These are phyloP conservation scores for Nakazawaea sp. DNA, from an alignment of 805 yeast genomes.

Conservation along the genomic window DNA sequence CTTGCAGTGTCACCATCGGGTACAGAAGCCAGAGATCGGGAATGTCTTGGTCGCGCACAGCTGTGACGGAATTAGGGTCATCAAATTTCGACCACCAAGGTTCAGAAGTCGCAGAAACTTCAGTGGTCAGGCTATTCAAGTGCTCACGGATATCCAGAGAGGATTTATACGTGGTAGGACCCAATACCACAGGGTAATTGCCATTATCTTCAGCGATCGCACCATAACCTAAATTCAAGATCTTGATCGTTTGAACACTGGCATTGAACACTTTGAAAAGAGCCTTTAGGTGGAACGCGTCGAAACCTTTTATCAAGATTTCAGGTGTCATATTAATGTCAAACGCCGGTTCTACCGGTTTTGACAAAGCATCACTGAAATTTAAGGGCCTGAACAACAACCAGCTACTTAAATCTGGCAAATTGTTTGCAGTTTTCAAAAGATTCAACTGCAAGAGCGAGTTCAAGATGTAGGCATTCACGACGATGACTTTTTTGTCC, in stretches of 20 bases:
- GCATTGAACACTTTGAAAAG: constrained; percentile 21
- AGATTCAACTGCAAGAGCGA: constrained; percentile 24
- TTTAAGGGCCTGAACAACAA: constrained; percentile 21
- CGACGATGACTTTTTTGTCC: constrained; percentile 21
- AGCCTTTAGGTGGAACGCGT: constrained; percentile 14
- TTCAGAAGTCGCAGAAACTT: neutral
- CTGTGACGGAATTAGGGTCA: constrained; percentile 1
- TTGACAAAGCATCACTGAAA: too few relatives aligned
- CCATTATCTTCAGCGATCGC: constrained; percentile 16
- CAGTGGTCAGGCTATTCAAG: neutral
- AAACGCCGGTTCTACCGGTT: constrained; percentile 9
- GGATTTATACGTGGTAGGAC: constrained; percentile 21
- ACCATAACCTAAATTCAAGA: constrained; percentile 35
- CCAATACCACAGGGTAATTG: constrained; percentile 19
- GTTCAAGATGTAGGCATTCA: constrained; percentile 28
- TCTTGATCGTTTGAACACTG: constrained; percentile 23
- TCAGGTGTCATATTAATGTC: constrained; percentile 11
- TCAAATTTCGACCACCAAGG: constrained; percentile 7
- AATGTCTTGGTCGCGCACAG: constrained; percentile 3
- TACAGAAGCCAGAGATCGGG: constrained; percentile 11
- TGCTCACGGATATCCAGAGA: neutral
- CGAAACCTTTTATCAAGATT: constrained; percentile 17
- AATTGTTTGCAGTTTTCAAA: constrained; percentile 22
- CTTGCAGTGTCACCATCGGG: neutral
- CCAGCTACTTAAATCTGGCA: constrained; percentile 24